These are phyloP conservation scores for Botrytis fabae DNA, from an alignment of 2,329 filamentous ascomycete genomes.

Conservation along the genomic window DNA sequence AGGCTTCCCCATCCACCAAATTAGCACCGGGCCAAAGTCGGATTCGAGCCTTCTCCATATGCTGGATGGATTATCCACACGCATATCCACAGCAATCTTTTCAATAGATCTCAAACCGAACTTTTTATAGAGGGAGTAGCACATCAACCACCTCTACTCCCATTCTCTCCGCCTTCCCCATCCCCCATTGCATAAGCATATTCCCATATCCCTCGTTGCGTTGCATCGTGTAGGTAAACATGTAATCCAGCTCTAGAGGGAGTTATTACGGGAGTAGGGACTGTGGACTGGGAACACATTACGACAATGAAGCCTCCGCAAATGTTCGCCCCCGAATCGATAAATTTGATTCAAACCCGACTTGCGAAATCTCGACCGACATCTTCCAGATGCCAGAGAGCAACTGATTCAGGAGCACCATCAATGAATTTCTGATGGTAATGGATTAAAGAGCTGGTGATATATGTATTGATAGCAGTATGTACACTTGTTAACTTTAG, in stretches of 20 bases:
- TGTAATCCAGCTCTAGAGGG: background rate
- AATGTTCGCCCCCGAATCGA: background rate
- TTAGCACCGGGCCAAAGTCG: background rate
- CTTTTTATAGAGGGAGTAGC: background rate
- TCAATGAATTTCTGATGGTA: background rate
- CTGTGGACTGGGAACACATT: background rate
- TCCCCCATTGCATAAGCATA: constrained; percentile 10
- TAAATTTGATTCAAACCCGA: background rate
- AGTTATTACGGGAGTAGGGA: background rate
- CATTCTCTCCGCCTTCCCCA: background rate
- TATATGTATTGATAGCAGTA: background rate
- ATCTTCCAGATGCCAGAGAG: constrained; percentile 1
- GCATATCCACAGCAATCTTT: constrained; percentile 3
- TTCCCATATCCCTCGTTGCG: background rate
- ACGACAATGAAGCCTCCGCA: background rate
- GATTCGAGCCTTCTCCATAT: constrained; percentile 6
- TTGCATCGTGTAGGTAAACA: constrained; percentile 8
- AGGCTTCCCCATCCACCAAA: constrained; percentile 20
- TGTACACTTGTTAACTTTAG: background rate
- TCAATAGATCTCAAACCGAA: constrained; percentile 5
- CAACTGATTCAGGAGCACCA: background rate
- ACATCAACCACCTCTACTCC: background rate
- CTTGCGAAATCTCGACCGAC: background rate
- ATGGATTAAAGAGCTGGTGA: background rate
- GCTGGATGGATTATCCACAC: background rate